Percentiles rank a stretch among this genome's conserved stretches.
Conservation (phyloP, 2,329 filamentous ascomycete genomes). For the Ophiosphaerella herpotricha region DNA sequence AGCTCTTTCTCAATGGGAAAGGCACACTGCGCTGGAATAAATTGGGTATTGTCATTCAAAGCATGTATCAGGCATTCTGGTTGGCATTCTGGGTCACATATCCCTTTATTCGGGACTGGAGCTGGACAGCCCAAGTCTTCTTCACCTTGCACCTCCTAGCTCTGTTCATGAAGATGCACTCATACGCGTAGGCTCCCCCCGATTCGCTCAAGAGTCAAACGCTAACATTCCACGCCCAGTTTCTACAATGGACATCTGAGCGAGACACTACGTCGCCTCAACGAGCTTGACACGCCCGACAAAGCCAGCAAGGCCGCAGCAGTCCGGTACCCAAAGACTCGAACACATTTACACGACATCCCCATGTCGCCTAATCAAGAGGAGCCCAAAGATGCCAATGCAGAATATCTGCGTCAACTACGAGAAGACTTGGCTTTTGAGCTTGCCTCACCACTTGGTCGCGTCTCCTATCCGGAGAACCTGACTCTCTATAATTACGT, state of each 20-base stretch:
- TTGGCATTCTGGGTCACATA: slow-evolving; percentile 79
- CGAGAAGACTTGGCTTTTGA: slow-evolving; percentile 88
- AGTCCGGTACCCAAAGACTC: slow-evolving; percentile 69
- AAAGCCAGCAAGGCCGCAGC: slow-evolving; percentile 70
- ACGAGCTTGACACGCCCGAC: slow-evolving; percentile 77
- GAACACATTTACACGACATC: slow-evolving; percentile 59
- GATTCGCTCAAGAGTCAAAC: not conserved
- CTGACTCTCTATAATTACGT: slow-evolving; percentile 79
- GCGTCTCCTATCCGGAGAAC: slow-evolving; percentile 87
- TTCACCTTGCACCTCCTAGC: slow-evolving; percentile 88
- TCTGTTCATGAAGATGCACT: slow-evolving; percentile 98
- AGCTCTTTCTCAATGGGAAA: slow-evolving; percentile 62
- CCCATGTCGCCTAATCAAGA: slow-evolving; percentile 50
- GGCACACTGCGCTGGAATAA: slow-evolving; percentile 71
- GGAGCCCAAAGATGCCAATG: slow-evolving; percentile 47
- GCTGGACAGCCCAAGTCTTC: slow-evolving; percentile 97
- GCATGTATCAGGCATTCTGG: slow-evolving; percentile 79
- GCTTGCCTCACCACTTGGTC: slow-evolving; percentile 86
- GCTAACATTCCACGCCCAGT: slow-evolving; percentile 18
- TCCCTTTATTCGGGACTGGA: slow-evolving; percentile 86
- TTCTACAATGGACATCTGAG: slow-evolving; percentile 98
- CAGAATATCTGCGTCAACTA: slow-evolving; percentile 63
- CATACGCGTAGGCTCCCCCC: slow-evolving; percentile 65
- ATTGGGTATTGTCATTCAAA: slow-evolving; percentile 82
- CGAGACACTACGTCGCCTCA: slow-evolving; percentile 80